Base-by-base conservation (phyloP, 2,329 filamentous ascomycete species). In the Colletotrichum cordylinicola region DNA sequence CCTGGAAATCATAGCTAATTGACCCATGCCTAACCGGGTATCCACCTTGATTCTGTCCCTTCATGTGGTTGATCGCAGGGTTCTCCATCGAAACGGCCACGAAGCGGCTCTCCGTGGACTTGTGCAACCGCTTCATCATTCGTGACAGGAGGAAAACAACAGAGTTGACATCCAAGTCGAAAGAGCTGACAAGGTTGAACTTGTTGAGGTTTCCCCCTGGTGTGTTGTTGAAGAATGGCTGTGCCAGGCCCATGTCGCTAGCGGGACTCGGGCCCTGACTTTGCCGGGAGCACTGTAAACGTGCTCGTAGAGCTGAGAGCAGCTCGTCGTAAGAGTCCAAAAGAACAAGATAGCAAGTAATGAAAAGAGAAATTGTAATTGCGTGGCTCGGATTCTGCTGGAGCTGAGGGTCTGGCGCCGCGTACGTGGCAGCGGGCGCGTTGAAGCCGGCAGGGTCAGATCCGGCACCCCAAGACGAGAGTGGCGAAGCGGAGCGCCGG, bases 121-220 rank as follows among this genome's bases (percentile, higher is more conserved):
- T 75, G 16, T 75, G 64, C 7, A 75, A 48, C 16, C 65, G 66
- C 62, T 76, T 76, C 70, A 76, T 69, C 74, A 76, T 66, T 15
- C 64, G 33, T 6, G 70, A 73, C 29, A 76, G 21, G 12, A 76
- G 58, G 9, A 74, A 76, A 1, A 76, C 74, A 24, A 76, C 70
- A 10, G 74, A 73, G 35, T 60, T 69, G 58, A 76, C 58, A n/a
- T 76, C 74, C 43, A 69, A 31, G 43, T 76, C 74, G 13, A 66
- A 74, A 8, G 70, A 65, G 35, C 70, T 74, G 21, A 66, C 64
- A 15, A 76, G 43, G 48, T 52, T 69, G 24, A 69, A 56, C 6
- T 76, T 69, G 43, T 60, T 66, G 10, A 76, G 18, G 8, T 37
- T 58, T 7, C 70, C 70, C 6, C 35, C 48, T 8, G 70, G 4